These are phyloP conservation scores for Nicotiana tabacum DNA, from an alignment of 257 asterid genomes.

Conservation along the genomic window DNA sequence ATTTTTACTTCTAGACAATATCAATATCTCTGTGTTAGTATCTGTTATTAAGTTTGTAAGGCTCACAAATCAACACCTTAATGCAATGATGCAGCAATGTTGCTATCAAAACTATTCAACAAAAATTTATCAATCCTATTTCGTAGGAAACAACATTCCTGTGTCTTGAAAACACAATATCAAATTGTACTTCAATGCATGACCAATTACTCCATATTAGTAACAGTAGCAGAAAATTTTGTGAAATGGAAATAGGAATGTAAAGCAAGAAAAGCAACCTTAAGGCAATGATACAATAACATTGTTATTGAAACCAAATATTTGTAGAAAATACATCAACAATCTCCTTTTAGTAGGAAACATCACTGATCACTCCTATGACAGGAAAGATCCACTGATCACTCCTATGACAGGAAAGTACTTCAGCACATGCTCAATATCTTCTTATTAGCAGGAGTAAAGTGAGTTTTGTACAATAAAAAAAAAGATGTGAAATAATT, in stretches of 20 bases:
- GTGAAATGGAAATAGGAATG: neutral
- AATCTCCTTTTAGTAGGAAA: too few species aligned
- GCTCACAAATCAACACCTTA: neutral
- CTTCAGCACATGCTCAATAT: too few species aligned
- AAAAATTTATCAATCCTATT: neutral
- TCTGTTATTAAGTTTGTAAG: neutral
- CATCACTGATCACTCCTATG: neutral
- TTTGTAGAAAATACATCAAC: neutral
- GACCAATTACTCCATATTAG: neutral
- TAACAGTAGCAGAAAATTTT: neutral
- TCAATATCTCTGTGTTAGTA: neutral
- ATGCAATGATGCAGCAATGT: neutral
- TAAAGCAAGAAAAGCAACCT: neutral
- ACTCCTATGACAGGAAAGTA: neutral
- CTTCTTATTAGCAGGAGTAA: too few species aligned
- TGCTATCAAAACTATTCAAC: neutral
- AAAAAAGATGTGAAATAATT: too few species aligned
- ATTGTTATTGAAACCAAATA: too few species aligned
- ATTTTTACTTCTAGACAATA: neutral
- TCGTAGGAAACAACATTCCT: neutral
- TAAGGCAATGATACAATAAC: neutral
- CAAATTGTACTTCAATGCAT: neutral
- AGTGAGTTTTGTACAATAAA: too few species aligned
- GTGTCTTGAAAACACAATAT: neutral
- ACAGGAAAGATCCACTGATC: neutral